These are phyloP conservation scores for Trichoderma parareesei DNA, from an alignment of 495 filamentous ascomycete genomes.

Conservation along the genomic window DNA sequence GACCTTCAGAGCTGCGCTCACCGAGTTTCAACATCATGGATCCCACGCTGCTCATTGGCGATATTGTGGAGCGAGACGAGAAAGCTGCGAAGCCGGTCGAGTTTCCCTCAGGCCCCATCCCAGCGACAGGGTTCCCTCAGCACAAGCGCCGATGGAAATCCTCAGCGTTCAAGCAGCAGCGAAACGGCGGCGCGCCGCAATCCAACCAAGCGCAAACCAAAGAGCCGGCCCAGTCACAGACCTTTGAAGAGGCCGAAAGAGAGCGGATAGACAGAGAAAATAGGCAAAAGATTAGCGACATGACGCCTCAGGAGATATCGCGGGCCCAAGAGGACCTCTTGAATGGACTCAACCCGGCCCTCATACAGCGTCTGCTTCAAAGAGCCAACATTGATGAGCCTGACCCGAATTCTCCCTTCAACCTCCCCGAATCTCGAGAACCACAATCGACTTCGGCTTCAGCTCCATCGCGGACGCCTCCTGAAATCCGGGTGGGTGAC, in stretches of 20 bases:
- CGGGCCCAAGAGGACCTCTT: conserved; percentile 68
- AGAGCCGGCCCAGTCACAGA: background rate
- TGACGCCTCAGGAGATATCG: conserved; percentile 77
- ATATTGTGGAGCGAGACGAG: conserved; percentile 68
- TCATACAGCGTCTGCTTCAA: conserved; percentile 69
- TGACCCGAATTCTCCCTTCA: conserved; percentile 27
- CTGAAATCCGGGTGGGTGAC: conserved; percentile 21
- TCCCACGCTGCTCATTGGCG: conserved; percentile 49
- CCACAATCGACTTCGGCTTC: conserved; percentile 10
- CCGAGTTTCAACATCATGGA: conserved; percentile 26
- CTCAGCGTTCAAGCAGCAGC: conserved; percentile 72
- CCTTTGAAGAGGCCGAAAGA: conserved; percentile 47
- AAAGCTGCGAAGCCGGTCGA: conserved; percentile 38
- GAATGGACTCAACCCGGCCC: conserved; percentile 53
- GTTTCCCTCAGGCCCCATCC: conserved; percentile 51
- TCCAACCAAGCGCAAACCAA: background rate
- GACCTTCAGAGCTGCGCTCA: background rate
- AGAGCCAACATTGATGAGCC: conserved; percentile 71
- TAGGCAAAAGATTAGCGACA: conserved; percentile 57
- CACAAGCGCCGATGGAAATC: conserved; percentile 67
- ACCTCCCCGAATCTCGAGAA: conserved; percentile 18
- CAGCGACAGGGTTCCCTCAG: conserved; percentile 71
- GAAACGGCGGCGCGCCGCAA: conserved; percentile 21
- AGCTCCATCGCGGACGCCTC: conserved; percentile 8
- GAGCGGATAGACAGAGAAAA: conserved; percentile 76